Base-by-base conservation (phyloP, 2,329 filamentous ascomycete species). In the Graphilbum fragrans region DNA sequence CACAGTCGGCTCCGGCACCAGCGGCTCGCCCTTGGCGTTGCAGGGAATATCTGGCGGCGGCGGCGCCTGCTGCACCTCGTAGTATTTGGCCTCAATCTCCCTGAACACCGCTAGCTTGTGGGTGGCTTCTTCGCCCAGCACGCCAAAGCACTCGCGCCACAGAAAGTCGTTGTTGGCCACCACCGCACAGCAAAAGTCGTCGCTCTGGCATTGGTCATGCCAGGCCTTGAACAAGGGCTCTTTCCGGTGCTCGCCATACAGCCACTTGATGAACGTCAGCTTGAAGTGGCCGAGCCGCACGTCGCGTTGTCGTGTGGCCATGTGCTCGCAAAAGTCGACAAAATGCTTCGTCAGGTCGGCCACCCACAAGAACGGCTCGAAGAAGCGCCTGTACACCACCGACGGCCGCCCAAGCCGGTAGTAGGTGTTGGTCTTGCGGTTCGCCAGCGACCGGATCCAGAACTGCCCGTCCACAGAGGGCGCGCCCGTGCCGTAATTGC, bases 281-380 rank as follows among this genome's bases (percentile, higher is more conserved):
- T 65, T 61, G 47, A 92, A 88, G 39, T 76, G 60, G 41, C 0
- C 87, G 61, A 0, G 59, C 57, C 2, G 82, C 67, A 48, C 38
- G 11, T 36, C 39, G 49, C 51, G 0, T 50, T 38, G 12, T 47
- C 46, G 9, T 17, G 56, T 48, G n/a, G 56, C 49, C 44, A 63
- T 57, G 10, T 54, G 38, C 3, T 58, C 55, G 37, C 82, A 62
- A 48, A 72, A 92, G 46, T 87, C 80, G 1, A 87, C 66, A 20
- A 82, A 69, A 50, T 86, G 77, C 52, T 88, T 90, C 0, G 72
- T 67, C 1, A 92, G 61, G 40, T 81, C 69, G 0, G 76, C 80
- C 1, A 88, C 58, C 83, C 83, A 92, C 31, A 78, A 45, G 46
- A 86, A 90, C 0, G 74, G 67, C 0, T 59, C 38, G 44, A 79